Evolutionary conservation across 352 stramenopile genomes (phyloP).

Genomic region (Pythium volutum): DNA sequence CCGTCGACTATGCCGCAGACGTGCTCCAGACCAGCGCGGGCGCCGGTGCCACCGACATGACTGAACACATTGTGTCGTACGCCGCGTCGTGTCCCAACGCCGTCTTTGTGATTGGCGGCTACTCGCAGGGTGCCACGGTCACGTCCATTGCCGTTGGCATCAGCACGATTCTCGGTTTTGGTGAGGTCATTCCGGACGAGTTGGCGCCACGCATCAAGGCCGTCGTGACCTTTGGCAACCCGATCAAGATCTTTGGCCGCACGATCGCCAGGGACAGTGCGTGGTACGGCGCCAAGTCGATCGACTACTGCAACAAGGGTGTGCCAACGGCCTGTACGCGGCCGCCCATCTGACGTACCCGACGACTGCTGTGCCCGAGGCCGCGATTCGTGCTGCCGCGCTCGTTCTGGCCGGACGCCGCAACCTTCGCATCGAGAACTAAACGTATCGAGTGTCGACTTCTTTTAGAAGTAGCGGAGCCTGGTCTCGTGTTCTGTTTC

Average conservation of each 20-base stretch:
- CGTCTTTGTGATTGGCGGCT: conserved; percentile 8
- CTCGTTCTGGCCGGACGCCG: not conserved
- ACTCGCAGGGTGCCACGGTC: conserved; percentile 24
- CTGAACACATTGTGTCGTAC: conserved; percentile 29
- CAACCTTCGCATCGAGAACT: not conserved
- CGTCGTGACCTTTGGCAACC: conserved; percentile 25
- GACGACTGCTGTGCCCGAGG: not conserved
- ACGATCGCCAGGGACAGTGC: conserved; percentile 9
- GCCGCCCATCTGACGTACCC: conserved; percentile 7
- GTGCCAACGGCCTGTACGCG: conserved; percentile 1
- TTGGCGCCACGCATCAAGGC: conserved; percentile 3
- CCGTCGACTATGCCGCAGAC: conserved; percentile 27
- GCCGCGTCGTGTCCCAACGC: conserved; percentile 29
- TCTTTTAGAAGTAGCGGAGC: too few species aligned
- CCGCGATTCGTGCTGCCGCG: not conserved
- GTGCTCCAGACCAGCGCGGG: conserved; percentile 26
- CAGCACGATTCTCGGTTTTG: conserved; percentile 22
- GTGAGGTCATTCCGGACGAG: conserved; percentile 18
- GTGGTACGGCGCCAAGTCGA: conserved; percentile 11
- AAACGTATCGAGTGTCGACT: too few species aligned
- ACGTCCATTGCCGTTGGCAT: conserved; percentile 33
- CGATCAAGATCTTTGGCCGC: conserved; percentile 1
- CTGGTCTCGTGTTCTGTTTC: too few species aligned
- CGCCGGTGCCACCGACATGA: conserved; percentile 33
- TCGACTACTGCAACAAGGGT: conserved; percentile 19